A percentile compares a stretch with the other conserved stretches of the same genome.
Evolutionary conservation across 768 basidiomycete genomes (phyloP).

Genomic region (Amanita pallidorosea): DNA sequence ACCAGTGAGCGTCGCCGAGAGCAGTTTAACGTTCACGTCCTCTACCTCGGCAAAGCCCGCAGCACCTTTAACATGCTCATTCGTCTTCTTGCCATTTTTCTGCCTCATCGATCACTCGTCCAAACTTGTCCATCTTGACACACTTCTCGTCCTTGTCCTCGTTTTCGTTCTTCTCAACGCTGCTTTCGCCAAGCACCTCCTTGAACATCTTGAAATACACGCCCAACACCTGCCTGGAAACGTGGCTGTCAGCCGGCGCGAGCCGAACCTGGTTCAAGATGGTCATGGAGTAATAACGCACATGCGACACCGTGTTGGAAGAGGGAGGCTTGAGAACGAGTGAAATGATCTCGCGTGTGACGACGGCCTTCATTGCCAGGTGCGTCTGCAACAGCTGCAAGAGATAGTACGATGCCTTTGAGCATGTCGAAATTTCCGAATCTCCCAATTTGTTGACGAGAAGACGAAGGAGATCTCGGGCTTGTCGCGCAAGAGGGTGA

Average conservation of each 20-base stretch:
- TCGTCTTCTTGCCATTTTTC: constrained; percentile 27
- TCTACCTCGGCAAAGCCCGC: constrained; percentile 68
- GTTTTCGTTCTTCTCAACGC: constrained; percentile 16
- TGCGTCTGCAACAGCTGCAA: constrained; percentile 85
- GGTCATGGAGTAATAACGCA: constrained; percentile 84
- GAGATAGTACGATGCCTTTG: constrained; percentile 82
- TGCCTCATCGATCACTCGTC: constrained; percentile 15
- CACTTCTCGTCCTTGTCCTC: constrained; percentile 23
- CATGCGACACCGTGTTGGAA: constrained; percentile 30
- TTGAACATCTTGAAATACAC: constrained; percentile 94
- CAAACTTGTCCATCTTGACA: constrained; percentile 20
- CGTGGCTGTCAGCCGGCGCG: constrained; percentile 52
- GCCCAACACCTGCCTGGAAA: constrained; percentile 71
- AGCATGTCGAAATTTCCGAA: constrained; percentile 76
- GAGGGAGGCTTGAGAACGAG: constrained; percentile 51
- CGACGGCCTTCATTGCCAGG: constrained; percentile 83
- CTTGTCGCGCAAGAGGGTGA: constrained; percentile 73
- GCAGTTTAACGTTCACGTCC: constrained; percentile 68
- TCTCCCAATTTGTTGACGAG: constrained; percentile 97
- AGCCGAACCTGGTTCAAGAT: constrained; percentile 92
- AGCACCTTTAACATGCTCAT: constrained; percentile 36
- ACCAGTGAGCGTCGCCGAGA: constrained; percentile 87
- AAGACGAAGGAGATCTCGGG: constrained; percentile 85
- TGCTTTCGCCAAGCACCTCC: constrained; percentile 66
- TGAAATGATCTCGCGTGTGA: constrained; percentile 79